Percentiles rank a stretch among this genome's conserved stretches.
These are phyloP conservation scores for Gaeumannomyces tritici DNA, from an alignment of 2,329 filamentous ascomycete genomes.

Conservation along the genomic window DNA sequence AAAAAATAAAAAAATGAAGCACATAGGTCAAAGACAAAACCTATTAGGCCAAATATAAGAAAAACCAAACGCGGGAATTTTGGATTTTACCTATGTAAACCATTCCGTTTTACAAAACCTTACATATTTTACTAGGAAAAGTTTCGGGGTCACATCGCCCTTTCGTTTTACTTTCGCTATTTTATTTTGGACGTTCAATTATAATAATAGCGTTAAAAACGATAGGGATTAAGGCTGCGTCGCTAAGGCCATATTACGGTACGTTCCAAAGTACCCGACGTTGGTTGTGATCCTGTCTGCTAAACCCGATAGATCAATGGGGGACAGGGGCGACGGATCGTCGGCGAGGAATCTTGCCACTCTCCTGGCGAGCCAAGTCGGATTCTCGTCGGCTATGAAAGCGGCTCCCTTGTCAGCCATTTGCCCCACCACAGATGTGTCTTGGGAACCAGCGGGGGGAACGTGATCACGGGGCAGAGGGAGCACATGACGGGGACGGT, in stretches of 20 bases:
- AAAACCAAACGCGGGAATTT: too few species aligned
- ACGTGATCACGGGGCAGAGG: background rate
- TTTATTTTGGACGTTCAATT: too few species aligned
- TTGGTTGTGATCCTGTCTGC: background rate
- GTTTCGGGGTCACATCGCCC: too few species aligned
- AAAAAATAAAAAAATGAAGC: too few species aligned
- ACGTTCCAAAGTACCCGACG: background rate
- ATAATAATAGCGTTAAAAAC: too few species aligned
- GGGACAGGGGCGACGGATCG: background rate
- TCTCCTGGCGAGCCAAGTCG: background rate
- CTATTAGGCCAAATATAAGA: too few species aligned
- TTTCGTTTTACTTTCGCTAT: too few species aligned
- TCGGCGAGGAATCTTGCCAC: constrained; percentile 13
- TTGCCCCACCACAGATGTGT: background rate
- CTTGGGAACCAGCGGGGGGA: background rate
- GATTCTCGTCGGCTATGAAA: background rate
- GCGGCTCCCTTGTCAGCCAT: background rate
- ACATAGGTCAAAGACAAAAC: too few species aligned
- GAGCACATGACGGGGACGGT: background rate
- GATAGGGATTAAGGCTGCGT: background rate
- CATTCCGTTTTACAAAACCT: too few species aligned
- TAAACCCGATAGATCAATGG: background rate
- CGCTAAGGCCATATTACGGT: background rate
- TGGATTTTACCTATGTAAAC: too few species aligned
- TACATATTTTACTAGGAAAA: too few species aligned